Evolutionary conservation across 768 basidiomycete genomes (phyloP), one percentile per base, ranked within the genome.

Genomic region (Rhizopogon salebrosus): DNA sequence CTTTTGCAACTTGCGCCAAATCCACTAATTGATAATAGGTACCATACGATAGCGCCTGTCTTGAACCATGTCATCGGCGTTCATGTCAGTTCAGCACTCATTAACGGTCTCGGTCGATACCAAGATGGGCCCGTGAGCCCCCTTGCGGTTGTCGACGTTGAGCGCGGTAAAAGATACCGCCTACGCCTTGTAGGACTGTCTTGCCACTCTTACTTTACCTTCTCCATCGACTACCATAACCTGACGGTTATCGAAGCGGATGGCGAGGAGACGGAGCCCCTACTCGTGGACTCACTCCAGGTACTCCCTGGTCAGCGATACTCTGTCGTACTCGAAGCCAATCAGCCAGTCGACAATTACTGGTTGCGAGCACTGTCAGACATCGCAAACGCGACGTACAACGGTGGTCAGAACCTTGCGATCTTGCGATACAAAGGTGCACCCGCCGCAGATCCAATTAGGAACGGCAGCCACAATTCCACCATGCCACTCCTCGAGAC

Each of bases 101-200:
- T 80, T 55, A 80, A 80, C 49, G 80, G 80, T 2, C 63, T 69
- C 10, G 80, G 80, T n/a, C 74, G 78, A 24, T 75, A 66, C 54
- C 38, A 46, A 68, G 62, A 64, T 26, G 70, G 69, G n/a, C 61
- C 67, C 7, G 34, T 45, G 1, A 55, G 53, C 7, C 55, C 64
- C 1, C 61, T 72, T 4, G 55, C 70, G 1, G 60, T 72, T 1
- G 56, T 75, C 48, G 68, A 62, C 62, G n/a, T 72, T 14, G 43
- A 52, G 24, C 27, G 18, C 0, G 63, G 63, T 4, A 61, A 58
- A 27, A 60, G 71, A 13, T 74, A 69, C 57, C 61, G 69, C 22
- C 57, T 64, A 55, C 67, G 69, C 16, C 52, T 70, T 8, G 48
- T 70, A 29, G 60, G 56, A 37, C 68, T 74, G 16, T 71, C 76